Evolutionary conservation across 2,329 filamentous ascomycete species (phyloP), one percentile per base, ranked within the genome.

Genomic region (Alternaria infectoria): DNA sequence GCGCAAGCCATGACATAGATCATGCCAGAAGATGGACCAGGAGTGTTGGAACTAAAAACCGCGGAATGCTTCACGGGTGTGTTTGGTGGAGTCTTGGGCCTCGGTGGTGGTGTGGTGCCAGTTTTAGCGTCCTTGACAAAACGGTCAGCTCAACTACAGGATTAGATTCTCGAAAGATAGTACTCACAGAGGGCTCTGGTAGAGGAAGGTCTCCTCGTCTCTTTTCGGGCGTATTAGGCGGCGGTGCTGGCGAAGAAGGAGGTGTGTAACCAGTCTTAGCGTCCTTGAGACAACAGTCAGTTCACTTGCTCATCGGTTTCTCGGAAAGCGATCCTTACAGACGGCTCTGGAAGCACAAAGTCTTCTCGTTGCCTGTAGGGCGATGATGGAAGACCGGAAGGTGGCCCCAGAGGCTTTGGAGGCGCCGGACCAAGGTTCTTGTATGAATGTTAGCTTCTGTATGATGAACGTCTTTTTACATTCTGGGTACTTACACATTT

Each of bases 201-300:
- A 50, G 46, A 19, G 5, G 12, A 25, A 40, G 32, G 3, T 40
- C 32, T n/a, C 32, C 32, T 40, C 32, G 32, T 40, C 15, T n/a
- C 3, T 40, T 40, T 32, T 32, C 28, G 9, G 57, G 57, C 49
- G 57, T 54, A 25, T 43, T 43, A 25, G 57, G 47, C 11, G 47
- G 56, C 36, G 45, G 56, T 28, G 19, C 28, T 15, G 44, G 32
- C 30, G 45, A 30, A 2, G 26, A n/a, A 40, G 30, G 26, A 30
- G 32, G 32, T 40, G 32, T 40, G 15, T n/a, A 9, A 8, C 32
- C 32, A 40, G 32, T 40, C 15, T n/a, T 40, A n/a, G 32, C 15
- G 32, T 40, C 32, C 32, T 40, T n/a, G 32, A 40, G 32, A 40
- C 32, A 40, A 40, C 32, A 40, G 32, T 40, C 36, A 40, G 36